phyloP scores from a whole-genome alignment of 306 rosid species.

The Citrullus colocynthis region DNA sequence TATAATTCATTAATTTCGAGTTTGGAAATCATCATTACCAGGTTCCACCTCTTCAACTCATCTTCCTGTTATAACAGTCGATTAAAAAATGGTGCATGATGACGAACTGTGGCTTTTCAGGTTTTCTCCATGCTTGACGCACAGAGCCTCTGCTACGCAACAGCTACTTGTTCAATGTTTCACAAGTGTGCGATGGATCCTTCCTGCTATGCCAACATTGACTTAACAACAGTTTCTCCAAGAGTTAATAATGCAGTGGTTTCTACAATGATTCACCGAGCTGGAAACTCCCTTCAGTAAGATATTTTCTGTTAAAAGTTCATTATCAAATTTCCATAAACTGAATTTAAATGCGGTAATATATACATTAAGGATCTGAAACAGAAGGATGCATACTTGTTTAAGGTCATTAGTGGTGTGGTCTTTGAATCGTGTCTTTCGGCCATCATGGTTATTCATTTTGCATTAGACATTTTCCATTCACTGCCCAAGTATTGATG shows the following conservation, averaged over 20 bases:
- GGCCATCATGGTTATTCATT: neutral
- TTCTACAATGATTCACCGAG: constrained; percentile 86
- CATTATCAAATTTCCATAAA: neutral
- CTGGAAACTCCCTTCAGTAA: constrained; percentile 80
- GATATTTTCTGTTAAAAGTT: neutral
- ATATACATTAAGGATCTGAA: neutral
- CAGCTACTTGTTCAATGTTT: constrained; percentile 80
- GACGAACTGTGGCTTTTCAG: constrained; percentile 27
- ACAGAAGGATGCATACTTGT: neutral
- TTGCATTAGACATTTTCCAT: neutral
- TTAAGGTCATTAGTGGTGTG: neutral
- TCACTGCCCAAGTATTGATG: neutral
- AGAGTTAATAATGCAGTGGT: constrained; percentile 95
- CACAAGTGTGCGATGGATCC: constrained; percentile 91
- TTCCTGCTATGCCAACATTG: constrained; percentile 69
- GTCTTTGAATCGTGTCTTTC: constrained; percentile 6
- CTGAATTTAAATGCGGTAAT: neutral
- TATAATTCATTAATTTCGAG: neutral
- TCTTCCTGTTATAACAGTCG: neutral
- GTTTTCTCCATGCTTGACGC: constrained; percentile 91
- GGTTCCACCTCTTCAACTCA: neutral
- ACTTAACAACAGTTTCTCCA: constrained; percentile 65
- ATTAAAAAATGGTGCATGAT: constrained; percentile 10
- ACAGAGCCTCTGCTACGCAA: constrained; percentile 75
- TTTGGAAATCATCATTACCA: neutral